Evolutionary conservation across 129 eudicot species (phyloP), one percentile per base, ranked within the genome.

Genomic region (Smallanthus sonchifolius): DNA sequence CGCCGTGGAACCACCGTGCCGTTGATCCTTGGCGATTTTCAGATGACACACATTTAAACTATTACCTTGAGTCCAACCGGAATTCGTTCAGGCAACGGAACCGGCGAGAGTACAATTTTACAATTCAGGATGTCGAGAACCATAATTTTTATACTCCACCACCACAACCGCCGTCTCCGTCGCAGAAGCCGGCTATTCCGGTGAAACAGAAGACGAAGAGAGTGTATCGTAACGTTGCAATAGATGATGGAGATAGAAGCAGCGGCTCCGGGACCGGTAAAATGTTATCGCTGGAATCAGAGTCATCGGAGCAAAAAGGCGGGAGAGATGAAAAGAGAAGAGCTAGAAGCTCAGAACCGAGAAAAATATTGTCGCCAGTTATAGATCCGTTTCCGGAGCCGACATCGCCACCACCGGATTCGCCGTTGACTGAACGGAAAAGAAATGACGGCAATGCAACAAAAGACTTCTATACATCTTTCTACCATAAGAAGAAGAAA

Each of bases 401-500:
- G 1, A 74, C 81, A 20, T 73, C 86, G 0, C 83, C 81, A 35
- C 82, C 74, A 13, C 69, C 91, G 7, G 67, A 59, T 8, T 80
- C 81, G 11, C 82, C 76, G 30, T 65, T 77, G 4, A 64, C 55
- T 3, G 84, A 80, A 34, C 65, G 75, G 72, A 86, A 77, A 57
- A 69, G 83, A 56, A 73, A 80, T 2, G 81, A 77, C 20, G 79
- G 68, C 63, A 81, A 59, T 70, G 79, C 81, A 14, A 77, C 86
- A 4, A 87, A 86, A 59, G 94, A 82, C 14, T 89, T 87, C 15
- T 64, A 84, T 43, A 68, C 86, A 13, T 84, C 96, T 42, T 82
- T 87, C 13, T 79, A 83, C 61, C 81, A 80, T 74, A 84, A 78
- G 62, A 83, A 86, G 74, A 90, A 83, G 84, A 93, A 93, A 71